A percentile compares a stretch with the other conserved stretches of the same genome.
Conservation (phyloP, 2,329 filamentous ascomycete genomes). For the Colletotrichum phormii region DNA sequence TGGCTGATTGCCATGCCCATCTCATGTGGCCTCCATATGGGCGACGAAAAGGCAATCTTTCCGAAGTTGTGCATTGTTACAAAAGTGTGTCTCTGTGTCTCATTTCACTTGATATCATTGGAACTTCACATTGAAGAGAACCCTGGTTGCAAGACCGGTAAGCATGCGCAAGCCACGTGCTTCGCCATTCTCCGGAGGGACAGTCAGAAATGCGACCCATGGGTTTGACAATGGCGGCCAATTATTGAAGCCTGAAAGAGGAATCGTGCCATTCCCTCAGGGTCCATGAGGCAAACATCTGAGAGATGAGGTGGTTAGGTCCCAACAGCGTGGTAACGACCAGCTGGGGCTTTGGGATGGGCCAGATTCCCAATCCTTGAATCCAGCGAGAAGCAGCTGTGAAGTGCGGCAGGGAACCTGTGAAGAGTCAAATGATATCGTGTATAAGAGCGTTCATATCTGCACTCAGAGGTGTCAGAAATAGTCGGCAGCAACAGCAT, state of each 20-base stretch:
- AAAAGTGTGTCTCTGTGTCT: constrained; percentile 22
- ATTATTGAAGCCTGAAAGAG: constrained; percentile 37
- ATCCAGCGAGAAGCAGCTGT: background rate
- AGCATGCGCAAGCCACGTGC: constrained; percentile 35
- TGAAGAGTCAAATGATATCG: background rate
- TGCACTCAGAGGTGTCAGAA: background rate
- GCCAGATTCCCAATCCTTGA: background rate
- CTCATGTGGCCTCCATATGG: constrained; percentile 27
- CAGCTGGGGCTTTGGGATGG: background rate
- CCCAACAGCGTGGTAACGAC: background rate
- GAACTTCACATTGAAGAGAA: background rate
- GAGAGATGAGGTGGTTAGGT: constrained; percentile 23
- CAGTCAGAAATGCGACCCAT: background rate
- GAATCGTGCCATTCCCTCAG: constrained; percentile 22
- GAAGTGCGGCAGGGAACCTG: background rate
- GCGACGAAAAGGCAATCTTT: background rate
- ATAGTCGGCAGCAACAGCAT: background rate
- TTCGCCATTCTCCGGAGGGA: constrained; percentile 9
- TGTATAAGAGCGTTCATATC: constrained; percentile 20
- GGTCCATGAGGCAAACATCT: constrained; percentile 13
- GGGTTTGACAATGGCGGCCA: constrained; percentile 42
- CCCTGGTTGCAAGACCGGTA: constrained; percentile 5
- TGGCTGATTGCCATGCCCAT: constrained; percentile 17
- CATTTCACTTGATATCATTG: background rate
- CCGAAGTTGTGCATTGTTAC: constrained; percentile 19